A percentile compares a stretch with the other conserved stretches of the same genome.
These are phyloP conservation scores for Leccinellum luteum DNA, from an alignment of 768 basidiomycete genomes.

Conservation along the genomic window DNA sequence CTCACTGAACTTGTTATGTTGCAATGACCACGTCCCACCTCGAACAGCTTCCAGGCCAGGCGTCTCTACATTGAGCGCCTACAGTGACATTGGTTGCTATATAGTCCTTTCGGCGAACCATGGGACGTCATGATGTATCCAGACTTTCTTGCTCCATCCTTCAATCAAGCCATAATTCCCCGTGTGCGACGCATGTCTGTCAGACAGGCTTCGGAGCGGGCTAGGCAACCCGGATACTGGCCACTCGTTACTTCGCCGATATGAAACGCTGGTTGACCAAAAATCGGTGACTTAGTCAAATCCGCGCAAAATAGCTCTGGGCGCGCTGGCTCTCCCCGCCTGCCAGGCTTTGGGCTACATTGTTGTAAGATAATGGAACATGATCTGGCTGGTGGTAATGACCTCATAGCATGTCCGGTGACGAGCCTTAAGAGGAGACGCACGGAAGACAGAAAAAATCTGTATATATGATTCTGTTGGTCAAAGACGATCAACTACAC, in stretches of 20 bases:
- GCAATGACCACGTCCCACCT: too few relatives aligned
- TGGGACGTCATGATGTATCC: conserved; percentile 12
- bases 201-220: background rate
- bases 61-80: background rate
- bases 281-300: background rate
- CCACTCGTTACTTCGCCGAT: background rate
- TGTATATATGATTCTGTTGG: background rate
- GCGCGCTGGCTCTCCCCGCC: background rate
- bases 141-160: conserved; percentile 11
- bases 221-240: background rate
- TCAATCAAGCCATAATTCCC: background rate
- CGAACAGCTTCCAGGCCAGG: conserved; percentile 3
- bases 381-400: background rate
- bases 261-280: background rate
- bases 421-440: background rate
- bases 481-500: background rate
- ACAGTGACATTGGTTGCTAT: background rate
- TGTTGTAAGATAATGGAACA: background rate
- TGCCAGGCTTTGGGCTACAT: background rate
- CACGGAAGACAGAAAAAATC: background rate
- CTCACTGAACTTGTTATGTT: too few relatives aligned
- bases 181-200: background rate
- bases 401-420: background rate
- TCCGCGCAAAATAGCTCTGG: too few relatives aligned
- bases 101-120: conserved; percentile 11